Base-by-base conservation (phyloP, 2,329 filamentous ascomycete genomes). In the Zopfia rhizophila region DNA sequence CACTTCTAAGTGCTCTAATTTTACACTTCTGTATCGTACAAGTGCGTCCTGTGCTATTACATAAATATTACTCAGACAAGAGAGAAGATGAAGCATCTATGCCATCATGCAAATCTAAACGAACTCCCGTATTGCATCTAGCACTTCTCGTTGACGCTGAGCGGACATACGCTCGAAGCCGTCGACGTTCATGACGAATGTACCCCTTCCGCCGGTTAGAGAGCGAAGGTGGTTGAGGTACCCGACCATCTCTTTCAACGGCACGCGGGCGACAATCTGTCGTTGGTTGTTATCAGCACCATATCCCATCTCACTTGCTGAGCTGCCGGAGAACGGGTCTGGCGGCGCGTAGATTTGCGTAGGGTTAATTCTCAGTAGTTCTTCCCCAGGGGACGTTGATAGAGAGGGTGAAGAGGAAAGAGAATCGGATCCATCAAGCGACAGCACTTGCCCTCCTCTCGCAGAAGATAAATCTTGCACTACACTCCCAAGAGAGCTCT, bases 161-260 rank as follows among this genome's bases (percentile, higher is more conserved):
- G 74, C 74, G 28, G 78, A 80, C 77, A 90, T 84, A 63, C 78
- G 80, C 74, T 90, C 86, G 69, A 89, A 90, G 25, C 80, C 79
- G 74, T 90, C 86, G 35, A 89, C 83, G 51, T 75, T 82, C 87
- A 90, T 90, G 4, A 89, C 83, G 68, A 90, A 90, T 2, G 86
- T 89, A 0, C 87, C 87, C 43, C 94, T 81, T 0, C 94, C 94
- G 3, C 88, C 89, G 3, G 93, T 99, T 76, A 96, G 81, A 72
- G 90, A 92, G 39, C 94, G 80, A 54, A 99, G 74, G 66, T 95
- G 90, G 68, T 91, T 90, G 59, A 97, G 78, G 71, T 97, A 99
- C 29, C 93, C 90, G 24, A 97, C 87, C 90, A 97, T 97, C 73
- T 97, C 93, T 74, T 94, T 95, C 61, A 97, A 79, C 22, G 94